Percentiles rank a stretch among this genome's conserved stretches.
These are phyloP conservation scores for Debaryomyces nepalensis DNA, from an alignment of 1,139 yeast species.

Conservation along the genomic window DNA sequence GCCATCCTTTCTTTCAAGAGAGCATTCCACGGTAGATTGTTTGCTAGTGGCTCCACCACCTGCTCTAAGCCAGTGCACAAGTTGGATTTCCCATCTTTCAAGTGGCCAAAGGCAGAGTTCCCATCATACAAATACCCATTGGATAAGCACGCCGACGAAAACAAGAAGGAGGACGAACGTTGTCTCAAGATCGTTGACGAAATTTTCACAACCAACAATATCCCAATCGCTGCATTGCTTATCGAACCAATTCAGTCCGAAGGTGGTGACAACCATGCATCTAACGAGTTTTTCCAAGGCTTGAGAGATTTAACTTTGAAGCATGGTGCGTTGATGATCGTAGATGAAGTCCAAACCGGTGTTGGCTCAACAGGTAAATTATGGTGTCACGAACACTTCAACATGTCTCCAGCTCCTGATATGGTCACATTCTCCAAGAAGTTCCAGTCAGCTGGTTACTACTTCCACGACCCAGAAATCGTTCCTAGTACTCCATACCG, in stretches of 20 bases:
- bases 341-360: slow-evolving; percentile 89
- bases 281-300: slow-evolving; percentile 75
- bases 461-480: slow-evolving; percentile 69
- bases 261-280: slow-evolving; percentile 88
- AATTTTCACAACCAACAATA: slow-evolving; percentile 57
- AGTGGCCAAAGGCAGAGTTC: slow-evolving; percentile 88
- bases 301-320: slow-evolving; percentile 71
- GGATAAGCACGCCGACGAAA: slow-evolving; percentile 56
- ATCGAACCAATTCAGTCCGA: slow-evolving; percentile 85
- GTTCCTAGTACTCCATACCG: slow-evolving; percentile 76
- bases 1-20: slow-evolving; percentile 74
- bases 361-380: slow-evolving; percentile 83
- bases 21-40: slow-evolving; percentile 83
- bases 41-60: slow-evolving; percentile 79
- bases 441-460: slow-evolving; percentile 87
- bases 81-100: slow-evolving; percentile 80
- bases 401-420: slow-evolving; percentile 74
- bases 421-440: slow-evolving; percentile 84
- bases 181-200: slow-evolving; percentile 65
- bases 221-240: slow-evolving; percentile 76
- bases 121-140: slow-evolving; percentile 78
- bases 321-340: slow-evolving; percentile 69
- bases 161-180: slow-evolving; percentile 67
- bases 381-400: slow-evolving; percentile 89
- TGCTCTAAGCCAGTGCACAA: slow-evolving; percentile 84